Evolutionary conservation across 1,139 yeast species (phyloP), one percentile per base, ranked within the genome.

Genomic region (Meyerozyma sp.): DNA sequence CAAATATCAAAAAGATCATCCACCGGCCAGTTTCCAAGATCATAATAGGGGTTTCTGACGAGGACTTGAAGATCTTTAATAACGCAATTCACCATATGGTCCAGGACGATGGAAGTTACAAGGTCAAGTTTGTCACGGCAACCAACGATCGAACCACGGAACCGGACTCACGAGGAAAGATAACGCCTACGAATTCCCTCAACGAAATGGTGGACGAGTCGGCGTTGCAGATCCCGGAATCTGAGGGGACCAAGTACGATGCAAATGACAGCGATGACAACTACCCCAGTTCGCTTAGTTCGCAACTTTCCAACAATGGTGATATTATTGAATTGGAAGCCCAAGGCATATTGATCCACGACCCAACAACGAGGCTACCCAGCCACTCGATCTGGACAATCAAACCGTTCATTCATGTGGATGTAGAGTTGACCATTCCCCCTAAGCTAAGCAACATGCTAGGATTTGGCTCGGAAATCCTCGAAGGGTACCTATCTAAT

Each of bases 371-470:
- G 0, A 71, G 72, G 11, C 62, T 74, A n/a, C 90, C 95, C 1
- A 74, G 85, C 1, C 95, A 90, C 61, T 82, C 96, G 1, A 86
- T 93, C 86, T 93, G 98, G 98, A 82, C 94, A 3, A 72, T 93
- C 10, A 83, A 87, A 53, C 96, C 95, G 1, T 85, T 81, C 61
- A 69, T 75, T 9, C 83, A 84, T 7, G 69, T 82, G 11, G 79
- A 81, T 35, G 65, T 84, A 32, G 80, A 81, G 42, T 68, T 85
- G 39, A 81, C 84, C 41, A 64, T 90, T 27, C 95, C 96, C 0
- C 69, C 66, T 10, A 78, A 77, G 29, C 68, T 91, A 29, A 78
- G 83, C 11, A 82, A 84, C 48, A 73, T 84, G 30, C 71, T 94
- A 14, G 98, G 97, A 0, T 90, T 90, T 60, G 98, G 98, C 0